Conservation (phyloP, 352 stramenopile genomes). For the Globisporangium carolinianum region DNA sequence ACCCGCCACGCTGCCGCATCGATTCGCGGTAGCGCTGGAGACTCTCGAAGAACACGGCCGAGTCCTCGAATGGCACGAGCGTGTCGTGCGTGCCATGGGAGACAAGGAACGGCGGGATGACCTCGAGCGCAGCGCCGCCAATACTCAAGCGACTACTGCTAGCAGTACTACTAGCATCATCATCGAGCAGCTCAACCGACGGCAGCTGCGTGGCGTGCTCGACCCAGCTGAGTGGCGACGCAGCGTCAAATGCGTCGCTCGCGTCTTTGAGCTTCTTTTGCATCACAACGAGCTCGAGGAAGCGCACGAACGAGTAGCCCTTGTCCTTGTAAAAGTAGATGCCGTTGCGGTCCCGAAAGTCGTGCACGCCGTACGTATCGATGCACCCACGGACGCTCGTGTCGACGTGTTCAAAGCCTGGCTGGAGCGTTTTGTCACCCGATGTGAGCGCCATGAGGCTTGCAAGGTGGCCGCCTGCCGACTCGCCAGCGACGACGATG, state of each 20-base stretch:
- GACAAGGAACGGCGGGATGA: conserved; percentile 64
- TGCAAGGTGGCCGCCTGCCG: conserved; percentile 59
- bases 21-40: conserved; percentile 7
- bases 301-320: conserved; percentile 45
- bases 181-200: too few species aligned
- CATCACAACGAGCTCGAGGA: conserved; percentile 66
- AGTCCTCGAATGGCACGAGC: conserved; percentile 72
- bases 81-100: conserved; percentile 64
- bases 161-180: too few species aligned
- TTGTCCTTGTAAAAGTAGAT: conserved; percentile 57
- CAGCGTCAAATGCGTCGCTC: conserved; percentile 39
- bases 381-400: conserved; percentile 68
- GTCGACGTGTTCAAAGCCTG: conserved; percentile 70
- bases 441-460: conserved; percentile 66
- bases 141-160: too few species aligned
- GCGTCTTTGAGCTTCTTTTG: conserved; percentile 47
- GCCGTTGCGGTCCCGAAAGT: conserved; percentile 63
- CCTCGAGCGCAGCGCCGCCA: conserved; percentile 10
- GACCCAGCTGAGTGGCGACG: conserved; percentile 54
- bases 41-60: conserved; percentile 56
- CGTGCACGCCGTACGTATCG: conserved; percentile 71
- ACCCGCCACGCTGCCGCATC: background rate
- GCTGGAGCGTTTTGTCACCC: conserved; percentile 55
- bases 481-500: conserved; percentile 57
- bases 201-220: conserved; percentile 18